Base-by-base conservation (phyloP, 805 yeast species). In the Starmerella sp. region DNA sequence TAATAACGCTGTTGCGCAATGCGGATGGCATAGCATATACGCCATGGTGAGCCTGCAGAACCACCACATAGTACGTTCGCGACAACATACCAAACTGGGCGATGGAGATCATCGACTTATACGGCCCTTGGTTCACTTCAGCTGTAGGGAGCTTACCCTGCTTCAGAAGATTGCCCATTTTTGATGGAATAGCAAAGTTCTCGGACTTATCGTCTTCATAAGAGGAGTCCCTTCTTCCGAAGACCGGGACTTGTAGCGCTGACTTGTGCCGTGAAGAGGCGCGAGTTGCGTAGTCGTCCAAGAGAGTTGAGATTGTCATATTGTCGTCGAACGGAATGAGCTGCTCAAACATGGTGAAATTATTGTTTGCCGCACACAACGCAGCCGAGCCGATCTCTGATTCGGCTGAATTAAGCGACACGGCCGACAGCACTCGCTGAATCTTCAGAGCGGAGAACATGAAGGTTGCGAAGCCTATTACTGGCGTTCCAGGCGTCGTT, bases 81-180 rank as follows among this genome's bases (percentile, higher is more conserved):
- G 53, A 48, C 14, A 58, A 38, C 29, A 60, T 53, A 29, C 48
- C n/a, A 51, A 62, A 52, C 14, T 37, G 56, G 13, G 59, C 53
- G 6, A 54, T 54, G 15, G 65, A 60, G 9, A 62, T 56, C 56
- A 57, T 58, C 9, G 63, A 58, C 38, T 61, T 58, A 4, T 31
- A 36, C 10, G 61, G 62, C 6, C 65, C 64, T 41, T 57, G 38
- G 41, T 61, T 53, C 22, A 51, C 54, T 35, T 51, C 56, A 3
- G 64, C 65, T 5, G 52, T 34, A 3, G 63, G 59, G 3, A 44
- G 34, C 15, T 36, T 29, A 11, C 38, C 47, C 5, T 54, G 13
- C 2, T 36, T 10, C 2, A 62, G 53, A 1, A 4, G 10, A 1
- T n/a, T 17, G 13, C 52, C 59, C 59, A 61, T 58, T 4, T 44